phyloP scores from a whole-genome alignment of 2,329 filamentous ascomycete genomes.

The Cladosporium sp. region DNA sequence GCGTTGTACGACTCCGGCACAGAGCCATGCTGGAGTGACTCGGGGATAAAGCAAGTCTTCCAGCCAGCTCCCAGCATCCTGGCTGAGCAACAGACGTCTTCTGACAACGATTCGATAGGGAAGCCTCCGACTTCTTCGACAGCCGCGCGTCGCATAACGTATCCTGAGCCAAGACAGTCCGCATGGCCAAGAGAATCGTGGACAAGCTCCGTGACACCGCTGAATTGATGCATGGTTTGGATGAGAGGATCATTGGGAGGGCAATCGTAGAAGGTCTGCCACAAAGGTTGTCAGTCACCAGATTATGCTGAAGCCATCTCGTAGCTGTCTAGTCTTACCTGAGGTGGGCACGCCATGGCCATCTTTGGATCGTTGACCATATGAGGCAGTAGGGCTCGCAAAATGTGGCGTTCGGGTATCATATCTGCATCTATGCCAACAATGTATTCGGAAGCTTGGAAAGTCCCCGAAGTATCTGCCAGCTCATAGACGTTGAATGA shows the following conservation, averaged over 20 bases:
- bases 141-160: conserved; percentile 55
- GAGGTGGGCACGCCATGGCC: conserved; percentile 14
- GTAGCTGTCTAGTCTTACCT: conserved; percentile 49
- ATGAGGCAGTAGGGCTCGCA: conserved; percentile 57
- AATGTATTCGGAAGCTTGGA: conserved; percentile 40
- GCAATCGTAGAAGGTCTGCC: conserved; percentile 60
- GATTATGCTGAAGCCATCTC: neutral
- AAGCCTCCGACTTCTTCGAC: conserved; percentile 60
- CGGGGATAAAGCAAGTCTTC: conserved; percentile 58
- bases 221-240: conserved; percentile 57
- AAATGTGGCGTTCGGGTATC: conserved; percentile 60
- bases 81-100: conserved; percentile 58
- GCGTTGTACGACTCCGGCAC: conserved; percentile 55
- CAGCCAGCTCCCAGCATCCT: conserved; percentile 58
- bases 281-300: conserved; percentile 32
- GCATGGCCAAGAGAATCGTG: conserved; percentile 49
- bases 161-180: conserved; percentile 63
- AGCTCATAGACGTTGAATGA: conserved; percentile 8
- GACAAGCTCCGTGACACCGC: conserved; percentile 48
- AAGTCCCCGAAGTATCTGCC: conserved; percentile 34
- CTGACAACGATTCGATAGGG: conserved; percentile 55
- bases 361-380: conserved; percentile 42
- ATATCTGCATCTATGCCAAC: conserved; percentile 64
- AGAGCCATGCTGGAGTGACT: conserved; percentile 57
- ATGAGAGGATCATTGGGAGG: conserved; percentile 56